Percentiles rank a stretch among this genome's conserved stretches.
phyloP scores from a whole-genome alignment of 2,329 filamentous ascomycete species.

The Fusarium tanahbumbuense region DNA sequence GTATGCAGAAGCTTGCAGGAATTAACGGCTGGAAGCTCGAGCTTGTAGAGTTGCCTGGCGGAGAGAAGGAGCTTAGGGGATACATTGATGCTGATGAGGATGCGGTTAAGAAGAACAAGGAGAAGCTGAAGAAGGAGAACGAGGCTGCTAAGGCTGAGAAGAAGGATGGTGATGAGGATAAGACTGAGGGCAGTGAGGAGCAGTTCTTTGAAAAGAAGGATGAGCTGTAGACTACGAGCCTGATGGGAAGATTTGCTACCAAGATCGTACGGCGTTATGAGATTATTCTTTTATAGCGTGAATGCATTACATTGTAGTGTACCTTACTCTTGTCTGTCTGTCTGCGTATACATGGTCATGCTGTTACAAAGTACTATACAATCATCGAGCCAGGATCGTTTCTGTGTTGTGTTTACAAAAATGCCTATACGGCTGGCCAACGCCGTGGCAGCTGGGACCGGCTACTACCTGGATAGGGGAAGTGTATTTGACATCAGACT shows the following conservation, averaged over 20 bases:
- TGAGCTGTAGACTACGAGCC: constrained; percentile 55
- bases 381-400: not conserved
- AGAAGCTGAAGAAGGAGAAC: constrained; percentile 35
- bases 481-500: not conserved
- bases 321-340: not conserved
- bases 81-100: constrained; percentile 71
- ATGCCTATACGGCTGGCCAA: not conserved
- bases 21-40: constrained; percentile 84
- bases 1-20: constrained; percentile 75
- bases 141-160: constrained; percentile 10
- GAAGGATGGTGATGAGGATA: constrained; percentile 39
- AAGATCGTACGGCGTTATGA: constrained; percentile 27
- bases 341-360: not conserved
- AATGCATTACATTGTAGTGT: constrained; percentile 1
- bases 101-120: constrained; percentile 39
- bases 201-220: constrained; percentile 34
- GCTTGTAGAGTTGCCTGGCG: constrained; percentile 74
- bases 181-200: constrained; percentile 27
- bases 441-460: not conserved
- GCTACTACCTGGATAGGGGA: not conserved
- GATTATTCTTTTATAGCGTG: constrained; percentile 1
- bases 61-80: constrained; percentile 72
- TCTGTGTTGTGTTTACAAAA: not conserved
- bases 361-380: not conserved
- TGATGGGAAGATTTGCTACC: constrained; percentile 51